Evolutionary conservation across 2,329 filamentous ascomycete genomes (phyloP).

Genomic region (Epichloe glyceriae): DNA sequence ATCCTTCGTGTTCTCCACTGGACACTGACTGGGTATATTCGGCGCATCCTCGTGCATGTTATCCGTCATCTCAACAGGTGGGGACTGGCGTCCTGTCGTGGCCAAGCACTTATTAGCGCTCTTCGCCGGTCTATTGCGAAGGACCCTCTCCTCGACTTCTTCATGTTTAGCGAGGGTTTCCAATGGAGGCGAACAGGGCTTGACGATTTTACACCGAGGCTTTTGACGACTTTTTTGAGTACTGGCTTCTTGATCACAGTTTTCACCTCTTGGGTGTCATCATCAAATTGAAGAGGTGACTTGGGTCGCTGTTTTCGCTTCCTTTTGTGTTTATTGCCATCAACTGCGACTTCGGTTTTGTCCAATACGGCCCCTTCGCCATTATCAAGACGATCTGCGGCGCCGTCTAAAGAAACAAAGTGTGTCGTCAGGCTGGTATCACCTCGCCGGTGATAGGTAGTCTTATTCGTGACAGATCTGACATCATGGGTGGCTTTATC

Average conservation of each 20-base stretch:
- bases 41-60: neutral
- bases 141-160: neutral
- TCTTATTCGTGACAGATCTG: neutral
- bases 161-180: neutral
- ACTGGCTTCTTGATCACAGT: slow-evolving; percentile 1
- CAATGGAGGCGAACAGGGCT: neutral
- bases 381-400: neutral
- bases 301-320: slow-evolving; percentile 23
- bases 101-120: neutral
- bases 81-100: neutral
- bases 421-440: neutral
- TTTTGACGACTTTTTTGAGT: neutral
- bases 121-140: neutral
- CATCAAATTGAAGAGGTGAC: slow-evolving; percentile 20
- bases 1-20: neutral
- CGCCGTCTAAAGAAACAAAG: slow-evolving; percentile 1
- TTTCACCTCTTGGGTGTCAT: slow-evolving; percentile 16
- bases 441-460: too few relatives aligned
- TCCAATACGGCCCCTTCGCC: neutral
- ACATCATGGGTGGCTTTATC: neutral
- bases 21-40: neutral
- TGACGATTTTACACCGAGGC: neutral
- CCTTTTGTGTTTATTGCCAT: slow-evolving; percentile 5
- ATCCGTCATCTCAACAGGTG: neutral
- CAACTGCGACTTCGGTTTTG: neutral